Evolutionary conservation across 352 stramenopile genomes (phyloP).

Genomic region (Phytophthora boehmeriae): DNA sequence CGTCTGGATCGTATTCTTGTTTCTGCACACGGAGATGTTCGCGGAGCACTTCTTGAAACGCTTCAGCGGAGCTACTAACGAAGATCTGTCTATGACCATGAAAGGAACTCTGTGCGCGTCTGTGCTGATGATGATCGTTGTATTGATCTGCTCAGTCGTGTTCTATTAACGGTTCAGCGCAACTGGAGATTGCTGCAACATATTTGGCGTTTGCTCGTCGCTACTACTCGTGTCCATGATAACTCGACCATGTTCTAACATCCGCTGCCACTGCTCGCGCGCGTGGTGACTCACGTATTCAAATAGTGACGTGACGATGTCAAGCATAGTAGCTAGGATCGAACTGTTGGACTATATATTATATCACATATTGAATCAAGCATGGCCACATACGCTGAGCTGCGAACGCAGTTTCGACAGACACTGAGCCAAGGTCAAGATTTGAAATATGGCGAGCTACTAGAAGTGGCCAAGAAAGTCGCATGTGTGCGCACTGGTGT

Average conservation of each 20-base stretch:
- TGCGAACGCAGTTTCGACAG: no score
- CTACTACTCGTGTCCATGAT: no score
- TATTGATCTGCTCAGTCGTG: background rate
- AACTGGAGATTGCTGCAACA: no score
- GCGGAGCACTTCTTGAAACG: background rate
- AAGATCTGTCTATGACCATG: background rate
- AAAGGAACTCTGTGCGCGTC: background rate
- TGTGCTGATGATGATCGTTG: background rate
- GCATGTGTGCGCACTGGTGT: background rate
- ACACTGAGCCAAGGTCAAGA: no score
- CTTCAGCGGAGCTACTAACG: background rate
- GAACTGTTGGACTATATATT: no score
- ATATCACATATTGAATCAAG: no score
- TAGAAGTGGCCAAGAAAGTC: background rate
- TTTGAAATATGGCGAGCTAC: background rate
- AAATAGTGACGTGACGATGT: background rate
- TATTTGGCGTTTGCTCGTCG: no score
- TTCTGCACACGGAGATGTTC: background rate
- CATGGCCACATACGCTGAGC: no score
- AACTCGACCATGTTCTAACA: no score
- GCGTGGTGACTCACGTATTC: background rate
- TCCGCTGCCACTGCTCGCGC: no score
- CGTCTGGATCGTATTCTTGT: background rate
- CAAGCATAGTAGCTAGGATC: no score
- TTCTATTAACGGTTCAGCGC: no score